phyloP scores from a whole-genome alignment of 2,329 filamentous ascomycete genomes.

The Pseudogymnoascus sp. region DNA sequence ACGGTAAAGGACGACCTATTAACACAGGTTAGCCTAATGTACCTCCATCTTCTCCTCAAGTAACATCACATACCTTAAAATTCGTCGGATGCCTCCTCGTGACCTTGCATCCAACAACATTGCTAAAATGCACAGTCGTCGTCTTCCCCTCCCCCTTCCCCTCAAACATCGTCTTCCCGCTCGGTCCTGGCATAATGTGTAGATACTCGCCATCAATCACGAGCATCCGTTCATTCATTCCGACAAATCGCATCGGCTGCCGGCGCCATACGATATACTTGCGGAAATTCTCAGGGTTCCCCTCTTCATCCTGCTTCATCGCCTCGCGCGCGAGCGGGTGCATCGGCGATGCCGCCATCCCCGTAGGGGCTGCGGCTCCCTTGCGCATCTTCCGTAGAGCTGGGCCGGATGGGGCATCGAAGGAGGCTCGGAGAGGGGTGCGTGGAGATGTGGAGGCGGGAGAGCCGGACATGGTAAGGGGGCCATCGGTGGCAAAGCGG shows the following conservation, averaged over 20 bases:
- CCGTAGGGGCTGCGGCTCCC: slow-evolving; percentile 36
- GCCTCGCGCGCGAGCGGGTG: slow-evolving; percentile 62
- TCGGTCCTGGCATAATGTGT: slow-evolving; percentile 68
- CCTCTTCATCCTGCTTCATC: slow-evolving; percentile 50
- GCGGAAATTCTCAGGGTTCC: slow-evolving; percentile 53
- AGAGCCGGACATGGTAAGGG: slow-evolving; percentile 58
- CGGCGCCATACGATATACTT: slow-evolving; percentile 76
- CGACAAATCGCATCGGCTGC: slow-evolving; percentile 73
- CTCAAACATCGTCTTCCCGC: slow-evolving; percentile 57
- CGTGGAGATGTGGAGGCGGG: slow-evolving; percentile 62
- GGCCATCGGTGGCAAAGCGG: slow-evolving; percentile 67
- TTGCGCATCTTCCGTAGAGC: slow-evolving; percentile 42
- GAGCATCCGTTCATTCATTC: slow-evolving; percentile 65
- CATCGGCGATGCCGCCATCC: slow-evolving; percentile 32
- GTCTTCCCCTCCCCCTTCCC: slow-evolving; percentile 52
- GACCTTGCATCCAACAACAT: slow-evolving; percentile 75
- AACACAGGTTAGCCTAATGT: not conserved
- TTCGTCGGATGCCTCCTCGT: slow-evolving; percentile 71
- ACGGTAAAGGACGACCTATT: slow-evolving; percentile 61
- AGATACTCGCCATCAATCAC: slow-evolving; percentile 81
- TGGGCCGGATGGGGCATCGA: slow-evolving; percentile 38
- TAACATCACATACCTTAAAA: slow-evolving; percentile 54
- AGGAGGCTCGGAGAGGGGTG: slow-evolving; percentile 39
- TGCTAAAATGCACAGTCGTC: slow-evolving; percentile 74
- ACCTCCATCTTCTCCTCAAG: not conserved